Evolutionary conservation across 441 rosid genomes (phyloP).

Genomic region (Daphne laureola): DNA sequence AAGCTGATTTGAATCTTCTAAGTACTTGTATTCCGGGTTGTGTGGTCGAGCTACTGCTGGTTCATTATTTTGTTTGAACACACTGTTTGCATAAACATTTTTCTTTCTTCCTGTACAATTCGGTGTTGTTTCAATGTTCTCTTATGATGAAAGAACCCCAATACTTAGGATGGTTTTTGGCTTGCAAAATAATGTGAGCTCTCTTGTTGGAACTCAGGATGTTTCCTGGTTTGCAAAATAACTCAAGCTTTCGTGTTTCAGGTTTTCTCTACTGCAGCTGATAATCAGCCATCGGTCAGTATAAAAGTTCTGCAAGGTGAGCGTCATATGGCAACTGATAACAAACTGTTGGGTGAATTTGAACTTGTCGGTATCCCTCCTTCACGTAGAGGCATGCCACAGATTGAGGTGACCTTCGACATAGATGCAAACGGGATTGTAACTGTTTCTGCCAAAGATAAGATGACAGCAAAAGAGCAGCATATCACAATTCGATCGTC

Average conservation of each 20-base stretch:
- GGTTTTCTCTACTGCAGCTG: constrained; percentile 43
- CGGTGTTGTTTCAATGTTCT: no score
- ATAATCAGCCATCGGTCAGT: constrained; percentile 39
- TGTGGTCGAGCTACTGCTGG: no score
- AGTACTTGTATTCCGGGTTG: no score
- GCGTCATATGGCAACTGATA: constrained; percentile 55
- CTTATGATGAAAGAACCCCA: background rate
- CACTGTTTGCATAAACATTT: no score
- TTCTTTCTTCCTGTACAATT: no score
- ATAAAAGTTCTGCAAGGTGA: constrained; percentile 61
- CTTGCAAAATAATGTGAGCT: background rate
- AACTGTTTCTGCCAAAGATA: constrained; percentile 36
- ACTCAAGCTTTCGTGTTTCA: constrained; percentile 14
- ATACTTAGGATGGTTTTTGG: no score
- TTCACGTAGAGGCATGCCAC: constrained; percentile 36
- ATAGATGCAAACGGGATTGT: constrained; percentile 36
- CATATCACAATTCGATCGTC: constrained; percentile 39
- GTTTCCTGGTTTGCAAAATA: background rate
- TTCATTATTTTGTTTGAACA: no score
- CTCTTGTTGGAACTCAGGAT: constrained; percentile 10
- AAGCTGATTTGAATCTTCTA: no score
- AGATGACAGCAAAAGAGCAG: constrained; percentile 34
- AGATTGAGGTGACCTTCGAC: constrained; percentile 35
- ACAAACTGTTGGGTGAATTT: constrained; percentile 37
- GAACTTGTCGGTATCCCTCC: constrained; percentile 40